phyloP scores from a whole-genome alignment of 2,329 filamentous ascomycete genomes.

The Phaeosphaeria sp. region DNA sequence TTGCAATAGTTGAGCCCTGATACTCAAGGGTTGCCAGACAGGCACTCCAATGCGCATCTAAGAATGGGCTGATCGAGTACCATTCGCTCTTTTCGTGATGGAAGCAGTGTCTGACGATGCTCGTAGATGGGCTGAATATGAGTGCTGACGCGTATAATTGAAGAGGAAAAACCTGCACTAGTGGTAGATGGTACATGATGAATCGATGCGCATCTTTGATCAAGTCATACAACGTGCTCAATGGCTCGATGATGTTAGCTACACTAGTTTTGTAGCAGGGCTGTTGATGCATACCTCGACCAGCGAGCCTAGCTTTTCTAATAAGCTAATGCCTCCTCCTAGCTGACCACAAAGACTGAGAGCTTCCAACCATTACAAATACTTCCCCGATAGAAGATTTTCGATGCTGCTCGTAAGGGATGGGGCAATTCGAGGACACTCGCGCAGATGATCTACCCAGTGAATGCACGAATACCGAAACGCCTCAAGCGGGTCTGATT shows the following conservation, averaged over 20 bases:
- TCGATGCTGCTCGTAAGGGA: background rate
- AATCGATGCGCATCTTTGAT: slow-evolving; percentile 25
- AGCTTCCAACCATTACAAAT: slow-evolving; percentile 13
- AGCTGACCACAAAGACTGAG: slow-evolving; percentile 9
- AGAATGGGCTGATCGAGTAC: slow-evolving; percentile 14
- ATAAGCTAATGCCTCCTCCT: slow-evolving; percentile 3
- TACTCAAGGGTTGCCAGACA: slow-evolving; percentile 14
- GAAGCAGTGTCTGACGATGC: slow-evolving; percentile 16
- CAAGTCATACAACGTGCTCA: slow-evolving; percentile 4
- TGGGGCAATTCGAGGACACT: slow-evolving; percentile 12
- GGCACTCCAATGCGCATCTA: slow-evolving; percentile 4
- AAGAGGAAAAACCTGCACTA: slow-evolving; percentile 26
- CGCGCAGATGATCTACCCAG: slow-evolving; percentile 43
- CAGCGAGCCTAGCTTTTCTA: slow-evolving; percentile 2
- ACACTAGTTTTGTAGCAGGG: background rate
- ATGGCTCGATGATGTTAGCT: background rate
- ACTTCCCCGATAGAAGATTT: slow-evolving; percentile 6
- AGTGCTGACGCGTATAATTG: slow-evolving; percentile 33
- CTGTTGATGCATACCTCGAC: background rate
- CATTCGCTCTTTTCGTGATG: slow-evolving; percentile 18
- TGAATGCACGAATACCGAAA: slow-evolving; percentile 38
- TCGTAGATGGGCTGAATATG: slow-evolving; percentile 23
- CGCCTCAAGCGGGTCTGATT: slow-evolving; percentile 30
- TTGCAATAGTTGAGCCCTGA: background rate
- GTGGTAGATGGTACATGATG: slow-evolving; percentile 23